A percentile compares a stretch with the other conserved stretches of the same genome.
Conservation (phyloP, 192 early-diverging fungal genomes). For the Coemansia interrupta region DNA sequence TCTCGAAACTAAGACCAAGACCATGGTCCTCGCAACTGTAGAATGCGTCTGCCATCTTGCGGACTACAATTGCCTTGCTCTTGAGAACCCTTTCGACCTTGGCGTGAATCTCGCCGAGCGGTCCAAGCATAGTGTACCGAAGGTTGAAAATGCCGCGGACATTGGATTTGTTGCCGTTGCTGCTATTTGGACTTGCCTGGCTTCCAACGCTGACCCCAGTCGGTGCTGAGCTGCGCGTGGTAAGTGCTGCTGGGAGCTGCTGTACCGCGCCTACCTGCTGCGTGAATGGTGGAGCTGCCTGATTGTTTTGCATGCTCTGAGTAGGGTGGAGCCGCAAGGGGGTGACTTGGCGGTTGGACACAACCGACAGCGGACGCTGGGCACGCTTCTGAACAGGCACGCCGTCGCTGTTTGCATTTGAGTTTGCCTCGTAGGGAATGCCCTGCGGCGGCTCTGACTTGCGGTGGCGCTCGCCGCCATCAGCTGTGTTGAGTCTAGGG, state of each 20-base stretch:
- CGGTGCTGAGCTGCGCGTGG: constrained; percentile 29
- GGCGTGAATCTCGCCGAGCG: constrained; percentile 34
- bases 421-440: constrained; percentile 22
- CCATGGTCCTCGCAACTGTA: constrained; percentile 42
- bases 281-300: constrained; percentile 13
- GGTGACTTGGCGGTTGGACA: constrained; percentile 33
- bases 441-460: constrained; percentile 40
- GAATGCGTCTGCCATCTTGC: constrained; percentile 25
- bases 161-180: constrained; percentile 8
- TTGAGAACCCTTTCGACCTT: constrained; percentile 36
- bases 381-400: constrained; percentile 17
- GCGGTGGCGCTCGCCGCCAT: constrained; percentile 26
- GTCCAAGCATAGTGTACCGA: constrained; percentile 41
- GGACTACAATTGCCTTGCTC: constrained; percentile 25
- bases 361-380: constrained; percentile 38
- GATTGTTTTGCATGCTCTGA: constrained; percentile 31
- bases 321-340: constrained; percentile 39
- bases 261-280: constrained; percentile 22
- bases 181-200: neutral
- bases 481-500: constrained; percentile 9
- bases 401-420: neutral
- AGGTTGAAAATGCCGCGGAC: constrained; percentile 39
- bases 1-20: constrained; percentile 35
- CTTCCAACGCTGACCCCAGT: constrained; percentile 8
- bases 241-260: constrained; percentile 38